A percentile compares a stretch with the other conserved stretches of the same genome.
Evolutionary conservation across 768 basidiomycete species (phyloP).

Genomic region (Gyrodon lividus): DNA sequence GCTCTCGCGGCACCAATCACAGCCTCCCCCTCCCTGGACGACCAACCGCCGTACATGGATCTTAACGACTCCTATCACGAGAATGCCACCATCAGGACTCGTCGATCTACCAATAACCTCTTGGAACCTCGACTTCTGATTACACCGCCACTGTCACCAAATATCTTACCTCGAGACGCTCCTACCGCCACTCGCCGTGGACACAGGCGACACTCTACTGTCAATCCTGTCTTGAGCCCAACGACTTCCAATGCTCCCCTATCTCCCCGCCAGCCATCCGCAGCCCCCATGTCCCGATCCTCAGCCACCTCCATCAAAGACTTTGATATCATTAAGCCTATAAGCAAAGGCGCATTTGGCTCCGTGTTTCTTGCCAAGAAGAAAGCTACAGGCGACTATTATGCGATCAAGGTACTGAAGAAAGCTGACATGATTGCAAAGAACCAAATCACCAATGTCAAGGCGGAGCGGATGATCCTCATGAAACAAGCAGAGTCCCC

Average conservation of each 20-base stretch:
- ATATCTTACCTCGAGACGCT: conserved; percentile 53
- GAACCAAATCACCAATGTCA: conserved; percentile 99
- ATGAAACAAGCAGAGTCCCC: conserved; percentile 99
- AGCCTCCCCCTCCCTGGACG: conserved; percentile 60
- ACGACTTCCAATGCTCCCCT: conserved; percentile 53
- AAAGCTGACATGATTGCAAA: conserved; percentile 99
- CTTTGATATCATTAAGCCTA: conserved; percentile 99
- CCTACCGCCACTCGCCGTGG: conserved; percentile 46
- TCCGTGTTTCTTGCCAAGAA: conserved; percentile 99
- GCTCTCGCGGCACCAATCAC: conserved; percentile 84
- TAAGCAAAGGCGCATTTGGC: conserved; percentile 98
- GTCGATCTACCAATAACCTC: conserved; percentile 65
- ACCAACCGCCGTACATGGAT: conserved; percentile 62
- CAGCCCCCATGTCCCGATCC: conserved; percentile 73
- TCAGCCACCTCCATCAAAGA: conserved; percentile 95
- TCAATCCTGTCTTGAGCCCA: conserved; percentile 61
- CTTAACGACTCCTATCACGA: conserved; percentile 51
- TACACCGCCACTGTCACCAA: conserved; percentile 72
- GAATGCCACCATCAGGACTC: conserved; percentile 52
- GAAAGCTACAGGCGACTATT: conserved; percentile 97
- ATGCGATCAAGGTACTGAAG: conserved; percentile 99
- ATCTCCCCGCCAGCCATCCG: conserved; percentile 84
- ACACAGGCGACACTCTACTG: conserved; percentile 72
- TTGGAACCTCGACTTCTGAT: conserved; percentile 63
- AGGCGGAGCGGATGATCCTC: conserved; percentile 98